A percentile compares a stretch with the other conserved stretches of the same genome.
Conservation (phyloP, 1,284 basidiomycete species). For the Cryptococcus sp. region DNA sequence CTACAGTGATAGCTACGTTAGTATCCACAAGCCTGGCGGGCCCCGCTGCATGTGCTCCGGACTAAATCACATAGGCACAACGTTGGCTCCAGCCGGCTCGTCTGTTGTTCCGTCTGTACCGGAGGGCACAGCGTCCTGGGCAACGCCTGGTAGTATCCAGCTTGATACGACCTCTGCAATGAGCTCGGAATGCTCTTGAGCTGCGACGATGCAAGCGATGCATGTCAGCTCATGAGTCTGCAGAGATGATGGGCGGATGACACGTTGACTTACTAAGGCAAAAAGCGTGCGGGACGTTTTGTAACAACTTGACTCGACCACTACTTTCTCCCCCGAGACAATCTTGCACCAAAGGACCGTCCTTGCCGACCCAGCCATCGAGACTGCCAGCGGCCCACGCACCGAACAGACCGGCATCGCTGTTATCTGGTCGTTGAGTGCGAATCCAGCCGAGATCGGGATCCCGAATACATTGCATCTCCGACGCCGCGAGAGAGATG, state of each 20-base stretch:
- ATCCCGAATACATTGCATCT: slow-evolving; percentile 45
- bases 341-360: slow-evolving; percentile 39
- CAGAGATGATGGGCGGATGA: not conserved
- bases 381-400: slow-evolving; percentile 37
- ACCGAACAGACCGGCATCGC: slow-evolving; percentile 30
- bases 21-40: too few relatives aligned
- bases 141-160: slow-evolving; percentile 28
- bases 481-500: slow-evolving; percentile 44
- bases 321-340: slow-evolving; percentile 30
- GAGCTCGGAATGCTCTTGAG: slow-evolving; percentile 30
- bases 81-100: slow-evolving; percentile 10
- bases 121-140: not conserved
- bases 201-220: slow-evolving; percentile 17
- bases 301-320: slow-evolving; percentile 28
- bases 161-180: slow-evolving; percentile 39
- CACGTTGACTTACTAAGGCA: slow-evolving; percentile 38
- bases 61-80: slow-evolving; percentile 14
- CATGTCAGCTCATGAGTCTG: not conserved
- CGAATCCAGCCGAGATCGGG: slow-evolving; percentile 46
- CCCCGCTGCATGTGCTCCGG: too few relatives aligned
- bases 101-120: not conserved
- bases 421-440: slow-evolving; percentile 16
- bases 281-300: slow-evolving; percentile 47
- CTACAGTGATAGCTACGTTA: too few relatives aligned
- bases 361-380: slow-evolving; percentile 50